Percentiles rank a stretch among this genome's conserved stretches.
Conservation (phyloP, 305 asterid species). For the Fraxinus velutina region DNA sequence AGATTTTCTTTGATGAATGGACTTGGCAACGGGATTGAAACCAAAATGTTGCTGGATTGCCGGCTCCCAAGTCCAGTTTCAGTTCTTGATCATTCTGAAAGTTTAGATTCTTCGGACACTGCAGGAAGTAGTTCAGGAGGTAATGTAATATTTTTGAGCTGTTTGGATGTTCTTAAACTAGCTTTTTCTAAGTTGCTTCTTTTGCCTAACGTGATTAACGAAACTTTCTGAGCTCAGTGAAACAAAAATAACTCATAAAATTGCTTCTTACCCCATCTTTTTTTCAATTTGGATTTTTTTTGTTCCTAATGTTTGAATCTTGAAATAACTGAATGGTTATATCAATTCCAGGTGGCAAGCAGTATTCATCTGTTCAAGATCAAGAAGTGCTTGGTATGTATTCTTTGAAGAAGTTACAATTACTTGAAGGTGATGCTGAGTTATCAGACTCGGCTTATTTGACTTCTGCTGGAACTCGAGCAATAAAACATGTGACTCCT, state of each 20-base stretch:
- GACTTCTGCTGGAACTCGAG: slow-evolving; percentile 20
- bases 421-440: slow-evolving; percentile 50
- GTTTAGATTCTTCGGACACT: slow-evolving; percentile 67
- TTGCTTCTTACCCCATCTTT: neutral
- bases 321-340: neutral
- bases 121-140: slow-evolving; percentile 57
- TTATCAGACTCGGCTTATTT: slow-evolving; percentile 81
- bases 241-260: neutral
- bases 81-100: slow-evolving; percentile 66
- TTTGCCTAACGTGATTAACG: neutral
- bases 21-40: slow-evolving; percentile 29
- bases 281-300: neutral
- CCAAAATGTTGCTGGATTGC: slow-evolving; percentile 39
- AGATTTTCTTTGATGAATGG: slow-evolving; percentile 24
- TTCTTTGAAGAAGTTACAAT: slow-evolving; percentile 33
- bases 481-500: slow-evolving; percentile 20
- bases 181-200: neutral
- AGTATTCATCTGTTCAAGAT: slow-evolving; percentile 50
- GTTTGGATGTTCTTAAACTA: neutral
- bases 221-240: neutral
- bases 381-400: slow-evolving; percentile 44
- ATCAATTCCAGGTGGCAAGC: slow-evolving; percentile 57
- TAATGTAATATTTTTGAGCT: slow-evolving; percentile 19
- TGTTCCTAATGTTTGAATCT: neutral
- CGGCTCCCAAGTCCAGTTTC: slow-evolving; percentile 76